Base-by-base conservation (phyloP, 345 rosid genomes). In the Raphanus raphanistrum region DNA sequence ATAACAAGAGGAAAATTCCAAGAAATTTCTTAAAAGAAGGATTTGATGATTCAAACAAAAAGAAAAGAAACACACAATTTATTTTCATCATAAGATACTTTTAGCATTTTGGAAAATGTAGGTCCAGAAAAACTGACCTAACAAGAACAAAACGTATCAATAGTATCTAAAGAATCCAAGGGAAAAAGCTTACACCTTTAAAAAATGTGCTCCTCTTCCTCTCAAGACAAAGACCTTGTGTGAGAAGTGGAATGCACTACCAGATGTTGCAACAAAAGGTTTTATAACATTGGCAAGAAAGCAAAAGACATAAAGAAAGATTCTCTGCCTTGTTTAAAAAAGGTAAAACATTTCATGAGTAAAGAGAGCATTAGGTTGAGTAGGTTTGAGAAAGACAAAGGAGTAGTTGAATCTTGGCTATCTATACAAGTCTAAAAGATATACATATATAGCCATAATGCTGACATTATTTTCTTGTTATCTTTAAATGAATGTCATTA, bases 41-140 rank as follows among this genome's bases (percentile, higher is more conserved):
- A 72, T 38, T 38, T 48, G 17, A 48, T 43, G 68, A 32, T 58
- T 78, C 25, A 57, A 12, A 41, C 15, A 15, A 52, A 52, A 57
- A 45, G 12, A 58, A 50, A 55, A 17, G n/a, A 63, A 54, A 64
- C 35, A 77, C 50, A 41, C 29, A 71, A 52, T 15, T 63, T 1
- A 21, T 25, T 31, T 58, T 72, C 33, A 60, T 78, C 69, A 59
- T 11, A 45, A 48, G 16, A 71, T 71, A 60, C 17, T 72, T 59
- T 59, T 59, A 72, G 74, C 48, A 67, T 66, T 78, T 60, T 15
- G 5, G 58, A 67, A 79, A 26, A 17, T 73, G 82, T 73, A 79
- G 82, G 82, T 60, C 82, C 78, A 67, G 17, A 50, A 61, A 72
- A 65, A 13, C 67, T 66, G 81, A 65, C 81, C 71, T 21, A 58